Evolutionary conservation across 1,139 yeast genomes (phyloP), one percentile per base, ranked within the genome.

Genomic region (Blastobotrys apis): DNA sequence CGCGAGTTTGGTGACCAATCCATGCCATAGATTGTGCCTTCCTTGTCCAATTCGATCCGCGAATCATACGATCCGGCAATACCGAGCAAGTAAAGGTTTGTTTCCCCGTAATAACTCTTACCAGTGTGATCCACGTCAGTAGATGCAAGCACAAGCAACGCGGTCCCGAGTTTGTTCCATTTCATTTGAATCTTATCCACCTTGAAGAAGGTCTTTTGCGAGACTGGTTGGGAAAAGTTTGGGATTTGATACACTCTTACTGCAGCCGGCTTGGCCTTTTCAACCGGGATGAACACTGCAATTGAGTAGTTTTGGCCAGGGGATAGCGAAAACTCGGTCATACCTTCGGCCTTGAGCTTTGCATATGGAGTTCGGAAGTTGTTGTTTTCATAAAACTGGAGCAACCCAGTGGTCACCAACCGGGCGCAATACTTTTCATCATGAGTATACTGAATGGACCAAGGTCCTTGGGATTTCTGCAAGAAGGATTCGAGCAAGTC

Each of bases 1-100:
- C 96, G 77, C 17, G 96, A 87, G 43, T 90, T 81, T 49, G 97
- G 97, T 23, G 96, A 84, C 99, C 99, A 94, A 27, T 94, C 82
- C 53, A 92, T 84, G 64, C 92, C 98, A 67, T 94, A 97, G 55
- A 94, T 88, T 37, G 98, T 97, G 22, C 98, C 98, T 59, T 87
- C 95, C 60, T 85, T 82, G 51, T 84, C 87, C 58, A 94, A 78
- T 48, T 81, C 78, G 57, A 94, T 90, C 59, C 96, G 76, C 37
- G 92, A 85, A 59, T 92, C 95, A 61, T 86, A 88, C 33, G 92
- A 78, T 8, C 97, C 97, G 19, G 95, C 88, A 58, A 90, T 84
- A 45, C 96, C 96, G 54, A 94, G 75, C 50, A 94, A 69, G 63
- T 90, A 94, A 56, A 94, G 73, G 53, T 92, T 88, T 44, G 95